Percentiles rank a stretch among this genome's conserved stretches.
Conservation (phyloP, 208 protist species). For the Sergeia podlipaevii region DNA sequence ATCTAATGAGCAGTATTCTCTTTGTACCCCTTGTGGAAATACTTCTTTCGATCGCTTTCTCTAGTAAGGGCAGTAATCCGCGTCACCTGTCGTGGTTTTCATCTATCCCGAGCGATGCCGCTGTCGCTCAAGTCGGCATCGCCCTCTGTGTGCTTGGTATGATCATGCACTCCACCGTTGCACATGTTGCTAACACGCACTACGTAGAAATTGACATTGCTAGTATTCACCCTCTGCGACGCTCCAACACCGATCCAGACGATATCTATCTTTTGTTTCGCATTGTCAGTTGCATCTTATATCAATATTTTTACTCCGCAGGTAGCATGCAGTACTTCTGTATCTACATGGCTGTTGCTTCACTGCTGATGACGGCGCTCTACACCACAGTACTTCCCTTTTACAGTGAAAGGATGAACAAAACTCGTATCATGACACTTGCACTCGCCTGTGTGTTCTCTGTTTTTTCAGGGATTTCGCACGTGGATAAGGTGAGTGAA, state of each 20-base stretch:
- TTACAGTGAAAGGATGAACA: conserved; percentile 4
- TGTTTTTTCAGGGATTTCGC: conserved; percentile 8
- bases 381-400: conserved; percentile 11
- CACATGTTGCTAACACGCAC: not conserved
- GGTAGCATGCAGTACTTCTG: conserved; percentile 4
- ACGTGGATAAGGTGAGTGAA: not conserved
- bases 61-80: not conserved
- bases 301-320: conserved; percentile 10
- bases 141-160: conserved; percentile 9
- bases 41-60: conserved; percentile 8
- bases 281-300: conserved; percentile 10
- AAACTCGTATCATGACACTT: conserved; percentile 12
- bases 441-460: not conserved
- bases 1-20: conserved; percentile 2
- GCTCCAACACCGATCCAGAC: conserved; percentile 8
- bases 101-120: not conserved
- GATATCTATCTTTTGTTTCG: conserved; percentile 6
- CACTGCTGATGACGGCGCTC: not conserved
- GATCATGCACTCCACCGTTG: not conserved
- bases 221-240: conserved; percentile 1
- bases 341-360: conserved; percentile 14
- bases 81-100: conserved; percentile 9
- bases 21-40: conserved; percentile 17
- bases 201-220: not conserved
- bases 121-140: not conserved